Percentiles rank a stretch among this genome's conserved stretches.
Evolutionary conservation across 352 stramenopile genomes (phyloP).

Genomic region (Globisporangium orthogonon): DNA sequence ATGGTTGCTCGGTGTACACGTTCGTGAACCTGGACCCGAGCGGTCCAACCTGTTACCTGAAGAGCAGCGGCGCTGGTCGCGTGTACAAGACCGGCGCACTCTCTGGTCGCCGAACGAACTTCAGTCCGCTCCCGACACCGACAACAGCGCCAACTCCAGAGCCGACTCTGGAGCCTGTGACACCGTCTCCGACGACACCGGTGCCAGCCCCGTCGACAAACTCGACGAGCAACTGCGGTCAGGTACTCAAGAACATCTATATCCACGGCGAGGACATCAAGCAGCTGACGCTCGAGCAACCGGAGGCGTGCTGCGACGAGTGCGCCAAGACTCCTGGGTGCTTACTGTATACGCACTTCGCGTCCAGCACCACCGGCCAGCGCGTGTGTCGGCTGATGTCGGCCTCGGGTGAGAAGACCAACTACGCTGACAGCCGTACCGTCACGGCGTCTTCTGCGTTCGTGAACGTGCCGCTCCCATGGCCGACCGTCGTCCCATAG

Average conservation of each 20-base stretch:
- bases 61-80: constrained; percentile 9
- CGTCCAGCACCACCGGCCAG: constrained; percentile 2
- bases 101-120: constrained; percentile 1
- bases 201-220: not conserved
- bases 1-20: constrained; percentile 17
- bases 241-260: constrained; percentile 9
- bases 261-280: constrained; percentile 8
- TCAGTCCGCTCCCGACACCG: not conserved
- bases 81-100: constrained; percentile 1
- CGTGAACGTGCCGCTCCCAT: constrained; percentile 1
- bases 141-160: not conserved
- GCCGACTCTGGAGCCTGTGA: not conserved
- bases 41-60: constrained; percentile 22
- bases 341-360: constrained; percentile 7
- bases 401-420: constrained; percentile 6
- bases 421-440: constrained; percentile 11
- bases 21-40: constrained; percentile 17
- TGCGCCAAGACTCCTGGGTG: constrained; percentile 3
- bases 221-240: not conserved
- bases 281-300: not conserved
- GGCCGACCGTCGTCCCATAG: not conserved
- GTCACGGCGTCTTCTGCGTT: constrained; percentile 4
- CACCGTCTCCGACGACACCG: not conserved
- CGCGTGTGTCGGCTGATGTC: constrained; percentile 5
- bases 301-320: constrained; percentile 6